These are phyloP conservation scores for Leucocoprinus leucothites DNA, from an alignment of 768 basidiomycete species.

Conservation along the genomic window DNA sequence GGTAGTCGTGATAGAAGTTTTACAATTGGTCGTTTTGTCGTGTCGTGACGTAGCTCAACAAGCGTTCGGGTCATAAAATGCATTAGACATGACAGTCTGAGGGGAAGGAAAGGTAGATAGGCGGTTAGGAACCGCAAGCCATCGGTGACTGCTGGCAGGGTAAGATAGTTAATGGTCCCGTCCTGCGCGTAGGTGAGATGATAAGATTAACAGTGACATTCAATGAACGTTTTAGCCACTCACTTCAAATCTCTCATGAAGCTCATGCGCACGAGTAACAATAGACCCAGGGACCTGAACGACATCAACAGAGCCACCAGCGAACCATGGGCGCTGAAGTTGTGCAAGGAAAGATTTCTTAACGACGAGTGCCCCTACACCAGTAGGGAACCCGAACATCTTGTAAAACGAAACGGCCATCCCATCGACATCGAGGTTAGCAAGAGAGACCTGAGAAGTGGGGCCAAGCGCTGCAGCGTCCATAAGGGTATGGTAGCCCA, in stretches of 20 bases:
- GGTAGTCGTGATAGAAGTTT: slow-evolving; percentile 67
- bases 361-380: slow-evolving; percentile 76
- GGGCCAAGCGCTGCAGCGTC: slow-evolving; percentile 83
- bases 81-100: slow-evolving; percentile 68
- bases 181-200: slow-evolving; percentile 44
- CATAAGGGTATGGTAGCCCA: slow-evolving; percentile 73
- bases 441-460: slow-evolving; percentile 63
- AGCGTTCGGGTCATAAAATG: slow-evolving; percentile 59
- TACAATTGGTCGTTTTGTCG: slow-evolving; percentile 55
- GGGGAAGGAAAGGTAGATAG: slow-evolving; percentile 76
- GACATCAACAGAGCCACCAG: slow-evolving; percentile 78
- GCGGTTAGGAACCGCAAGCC: slow-evolving; percentile 75
- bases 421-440: slow-evolving; percentile 70
- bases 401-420: slow-evolving; percentile 87
- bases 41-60: slow-evolving; percentile 57
- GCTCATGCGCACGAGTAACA: slow-evolving; percentile 54
- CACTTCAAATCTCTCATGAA: slow-evolving; percentile 81
- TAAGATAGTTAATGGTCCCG: slow-evolving; percentile 82
- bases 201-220: slow-evolving; percentile 3
- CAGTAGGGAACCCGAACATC: slow-evolving; percentile 87
- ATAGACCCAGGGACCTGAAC: slow-evolving; percentile 79
- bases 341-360: slow-evolving; percentile 62
- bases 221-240: slow-evolving; percentile 13
- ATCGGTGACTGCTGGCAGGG: slow-evolving; percentile 72
- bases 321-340: slow-evolving; percentile 78